Conservation (phyloP, 169 alveolate species). For the Plasmodium yoelii region DNA sequence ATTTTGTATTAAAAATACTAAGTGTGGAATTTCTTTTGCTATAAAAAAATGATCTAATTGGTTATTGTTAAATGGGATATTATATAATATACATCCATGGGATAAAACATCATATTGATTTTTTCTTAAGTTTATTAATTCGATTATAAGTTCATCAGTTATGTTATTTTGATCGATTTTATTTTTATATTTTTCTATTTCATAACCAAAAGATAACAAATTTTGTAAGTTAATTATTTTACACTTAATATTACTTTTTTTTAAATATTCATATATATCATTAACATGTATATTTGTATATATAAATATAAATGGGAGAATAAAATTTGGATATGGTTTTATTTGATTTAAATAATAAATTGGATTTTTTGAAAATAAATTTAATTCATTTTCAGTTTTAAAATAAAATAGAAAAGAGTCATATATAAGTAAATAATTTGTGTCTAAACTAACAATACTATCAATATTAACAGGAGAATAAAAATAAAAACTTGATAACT, state of each 20-base stretch:
- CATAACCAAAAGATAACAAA: constrained; percentile 42
- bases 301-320: constrained; percentile 43
- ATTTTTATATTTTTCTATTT: constrained; percentile 22
- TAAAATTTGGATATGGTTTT: constrained; percentile 59
- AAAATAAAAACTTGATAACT: constrained; percentile 47
- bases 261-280: constrained; percentile 7
- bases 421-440: constrained; percentile 29
- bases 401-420: constrained; percentile 54
- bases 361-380: constrained; percentile 29
- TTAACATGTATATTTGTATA: constrained; percentile 15
- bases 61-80: constrained; percentile 27
- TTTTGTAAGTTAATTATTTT: constrained; percentile 20
- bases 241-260: constrained; percentile 25
- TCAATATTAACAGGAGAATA: constrained; percentile 62
- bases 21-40: constrained; percentile 31
- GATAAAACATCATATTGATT: constrained; percentile 64
- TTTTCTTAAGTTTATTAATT: constrained; percentile 17
- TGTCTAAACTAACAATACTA: constrained; percentile 49
- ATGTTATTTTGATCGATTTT: constrained; percentile 9
- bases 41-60: constrained; percentile 13
- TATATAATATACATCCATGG: constrained; percentile 67
- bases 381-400: constrained; percentile 38
- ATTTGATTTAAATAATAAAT: constrained; percentile 20
- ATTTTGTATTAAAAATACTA: constrained; percentile 34
- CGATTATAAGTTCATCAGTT: constrained; percentile 18